These are phyloP conservation scores for Kentomonas sorsogonicus DNA, from an alignment of 208 protist species.

Conservation along the genomic window DNA sequence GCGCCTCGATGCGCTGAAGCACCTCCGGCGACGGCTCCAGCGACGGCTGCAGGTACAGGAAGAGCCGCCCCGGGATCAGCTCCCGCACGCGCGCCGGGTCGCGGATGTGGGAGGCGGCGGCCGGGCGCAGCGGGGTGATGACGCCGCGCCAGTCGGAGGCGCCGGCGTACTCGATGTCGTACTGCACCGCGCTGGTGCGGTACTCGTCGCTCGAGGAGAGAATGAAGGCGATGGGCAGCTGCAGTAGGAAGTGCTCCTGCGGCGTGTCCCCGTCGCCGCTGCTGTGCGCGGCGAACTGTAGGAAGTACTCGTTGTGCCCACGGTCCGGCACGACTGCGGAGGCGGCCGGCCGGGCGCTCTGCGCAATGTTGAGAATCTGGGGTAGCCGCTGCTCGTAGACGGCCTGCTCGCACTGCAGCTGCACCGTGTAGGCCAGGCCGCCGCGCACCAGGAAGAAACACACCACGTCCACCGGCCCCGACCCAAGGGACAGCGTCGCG, in stretches of 20 bases:
- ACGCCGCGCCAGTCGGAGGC: conserved; percentile 6
- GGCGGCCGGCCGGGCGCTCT: conserved; percentile 32
- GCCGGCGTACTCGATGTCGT: too few species aligned
- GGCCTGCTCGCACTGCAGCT: conserved; percentile 39
- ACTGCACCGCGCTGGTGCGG: too few species aligned
- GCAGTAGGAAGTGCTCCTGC: too few species aligned
- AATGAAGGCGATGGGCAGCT: conserved; percentile 8
- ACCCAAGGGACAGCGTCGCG: conserved; percentile 34
- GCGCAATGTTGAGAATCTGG: conserved; percentile 35
- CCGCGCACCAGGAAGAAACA: conserved; percentile 39
- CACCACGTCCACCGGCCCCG: conserved; percentile 31
- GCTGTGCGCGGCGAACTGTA: conserved; percentile 1
- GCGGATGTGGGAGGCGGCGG: too few species aligned
- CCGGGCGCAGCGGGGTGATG: too few species aligned
- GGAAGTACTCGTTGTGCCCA: background rate
- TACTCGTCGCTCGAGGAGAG: too few species aligned
- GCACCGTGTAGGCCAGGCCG: conserved; percentile 41
- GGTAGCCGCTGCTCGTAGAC: conserved; percentile 37
- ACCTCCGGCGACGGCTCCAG: too few species aligned
- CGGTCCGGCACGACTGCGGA: background rate
- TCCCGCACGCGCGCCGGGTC: background rate
- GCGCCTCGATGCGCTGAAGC: too few species aligned
- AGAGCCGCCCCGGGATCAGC: conserved; percentile 2
- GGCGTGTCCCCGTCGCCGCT: background rate
- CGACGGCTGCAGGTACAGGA: too few species aligned